These are phyloP conservation scores for Gymnopus androsaceus DNA, from an alignment of 1,284 basidiomycete genomes.

Conservation along the genomic window DNA sequence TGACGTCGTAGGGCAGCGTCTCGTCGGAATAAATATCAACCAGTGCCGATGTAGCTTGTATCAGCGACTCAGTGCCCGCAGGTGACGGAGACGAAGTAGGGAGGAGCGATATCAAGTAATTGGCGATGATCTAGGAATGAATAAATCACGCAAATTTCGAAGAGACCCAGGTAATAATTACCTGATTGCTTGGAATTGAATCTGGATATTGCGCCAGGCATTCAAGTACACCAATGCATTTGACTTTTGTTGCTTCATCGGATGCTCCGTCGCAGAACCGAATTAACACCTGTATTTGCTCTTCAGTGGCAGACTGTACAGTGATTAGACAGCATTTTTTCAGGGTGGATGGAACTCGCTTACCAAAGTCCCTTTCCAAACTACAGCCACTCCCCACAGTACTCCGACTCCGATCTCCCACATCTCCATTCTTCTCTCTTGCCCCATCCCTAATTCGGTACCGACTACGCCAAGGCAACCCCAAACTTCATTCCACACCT, in stretches of 20 bases:
- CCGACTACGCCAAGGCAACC: slow-evolving; percentile 58
- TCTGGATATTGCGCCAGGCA: slow-evolving; percentile 72
- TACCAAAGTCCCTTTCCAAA: slow-evolving; percentile 69
- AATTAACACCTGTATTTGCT: slow-evolving; percentile 69
- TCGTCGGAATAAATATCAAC: slow-evolving; percentile 98
- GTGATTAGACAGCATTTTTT: slow-evolving; percentile 8
- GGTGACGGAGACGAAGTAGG: slow-evolving; percentile 41
- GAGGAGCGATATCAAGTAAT: slow-evolving; percentile 65
- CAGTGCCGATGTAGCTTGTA: slow-evolving; percentile 84
- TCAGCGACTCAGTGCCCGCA: slow-evolving; percentile 67
- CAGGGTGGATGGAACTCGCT: slow-evolving; percentile 16
- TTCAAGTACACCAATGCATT: slow-evolving; percentile 82
- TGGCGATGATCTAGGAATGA: slow-evolving; percentile 58
- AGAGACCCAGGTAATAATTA: slow-evolving; percentile 33
- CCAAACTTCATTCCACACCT: slow-evolving; percentile 67
- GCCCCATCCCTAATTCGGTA: slow-evolving; percentile 56
- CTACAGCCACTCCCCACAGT: slow-evolving; percentile 75
- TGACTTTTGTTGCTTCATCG: slow-evolving; percentile 63
- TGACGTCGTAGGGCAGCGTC: slow-evolving; percentile 75
- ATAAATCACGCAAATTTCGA: slow-evolving; percentile 13
- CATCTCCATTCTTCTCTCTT: slow-evolving; percentile 66
- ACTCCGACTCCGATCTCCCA: slow-evolving; percentile 77
- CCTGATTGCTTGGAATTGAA: slow-evolving; percentile 71
- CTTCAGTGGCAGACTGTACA: slow-evolving; percentile 49
- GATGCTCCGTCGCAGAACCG: slow-evolving; percentile 59